Evolutionary conservation across 2,329 filamentous ascomycete species (phyloP), one percentile per base, ranked within the genome.

Genomic region (Cladosporium sp.): DNA sequence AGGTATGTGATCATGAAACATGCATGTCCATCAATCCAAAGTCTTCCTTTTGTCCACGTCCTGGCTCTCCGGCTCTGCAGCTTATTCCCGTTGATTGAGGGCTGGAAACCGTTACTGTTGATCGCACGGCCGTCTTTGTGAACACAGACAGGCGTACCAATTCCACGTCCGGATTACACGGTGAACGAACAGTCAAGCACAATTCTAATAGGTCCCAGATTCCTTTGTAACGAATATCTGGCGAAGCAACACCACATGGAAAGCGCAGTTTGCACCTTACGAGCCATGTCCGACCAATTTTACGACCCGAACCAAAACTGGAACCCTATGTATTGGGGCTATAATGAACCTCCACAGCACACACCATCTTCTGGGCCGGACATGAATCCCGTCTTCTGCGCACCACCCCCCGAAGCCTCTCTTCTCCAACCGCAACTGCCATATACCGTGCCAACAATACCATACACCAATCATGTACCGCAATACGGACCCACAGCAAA

Each of bases 281-380:
- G 18, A 31, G 31, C 34, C 19, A 43, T 43, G 41, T 50, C 48
- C 18, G 18, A 43, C 32, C 43, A 28, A 32, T 50, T 50, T 19
- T 35, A 22, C 33, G 48, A 50, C 22, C 40, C 48, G 13, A 50
- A 50, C 18, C 48, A 50, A 19, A 19, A 31, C 9, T 50, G 48
- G 48, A 43, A 31, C 14, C 33, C 48, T 19, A 18, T 33, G n/a
- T 50, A 50, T 33, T 50, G 48, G 48, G 33, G 16, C n/a, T 50
- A 37, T 9, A 50, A 43, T 32, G 48, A 43, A 8, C 40, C 48
- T 10, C 16, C 35, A n/a, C 48, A 35, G 34, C 31, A 31, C 11
- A 43, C 31, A 9, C 18, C 38, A n/a, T 6, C 31, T 9, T 11
- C 40, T 18, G 40, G 35, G 35, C 48, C 43, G 13, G 13, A 11